phyloP scores from a whole-genome alignment of 148 eudicot species.

The Silene conica region DNA sequence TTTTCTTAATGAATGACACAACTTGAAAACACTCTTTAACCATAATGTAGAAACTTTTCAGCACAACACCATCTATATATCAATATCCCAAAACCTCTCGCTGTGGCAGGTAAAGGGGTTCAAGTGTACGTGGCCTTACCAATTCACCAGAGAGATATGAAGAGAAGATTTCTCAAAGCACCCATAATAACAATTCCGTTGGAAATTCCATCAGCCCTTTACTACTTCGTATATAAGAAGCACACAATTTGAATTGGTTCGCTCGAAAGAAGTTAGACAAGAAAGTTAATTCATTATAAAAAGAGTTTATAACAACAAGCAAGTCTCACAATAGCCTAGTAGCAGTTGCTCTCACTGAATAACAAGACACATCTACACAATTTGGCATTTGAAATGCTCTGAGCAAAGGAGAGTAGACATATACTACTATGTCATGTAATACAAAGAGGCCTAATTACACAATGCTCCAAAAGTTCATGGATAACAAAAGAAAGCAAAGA shows the following conservation, averaged over 20 bases:
- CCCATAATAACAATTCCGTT: too few species aligned
- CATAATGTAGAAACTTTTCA: too few species aligned
- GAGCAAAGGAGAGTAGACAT: slow-evolving; percentile 57
- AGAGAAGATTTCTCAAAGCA: not conserved
- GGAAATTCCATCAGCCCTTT: too few species aligned
- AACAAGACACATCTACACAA: slow-evolving; percentile 46
- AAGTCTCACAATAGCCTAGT: slow-evolving; percentile 61
- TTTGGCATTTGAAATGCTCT: slow-evolving; percentile 56
- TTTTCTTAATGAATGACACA: not conserved
- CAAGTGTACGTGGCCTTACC: not conserved
- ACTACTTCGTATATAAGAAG: too few species aligned
- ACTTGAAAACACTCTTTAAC: not conserved
- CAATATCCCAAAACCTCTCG: not conserved
- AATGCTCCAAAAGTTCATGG: not conserved
- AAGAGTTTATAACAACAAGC: slow-evolving; percentile 49
- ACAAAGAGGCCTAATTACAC: not conserved
- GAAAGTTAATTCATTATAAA: not conserved
- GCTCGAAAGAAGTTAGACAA: too few species aligned
- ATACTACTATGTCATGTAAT: slow-evolving; percentile 54
- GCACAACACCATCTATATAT: too few species aligned
- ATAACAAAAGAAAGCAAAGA: not conserved
- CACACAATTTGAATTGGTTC: too few species aligned
- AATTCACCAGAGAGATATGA: too few species aligned
- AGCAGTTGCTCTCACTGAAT: slow-evolving; percentile 66
- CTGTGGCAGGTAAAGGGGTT: not conserved